A percentile compares a stretch with the other conserved stretches of the same genome.
phyloP scores from a whole-genome alignment of 495 filamentous ascomycete species.

The Penicillium mononematosum region DNA sequence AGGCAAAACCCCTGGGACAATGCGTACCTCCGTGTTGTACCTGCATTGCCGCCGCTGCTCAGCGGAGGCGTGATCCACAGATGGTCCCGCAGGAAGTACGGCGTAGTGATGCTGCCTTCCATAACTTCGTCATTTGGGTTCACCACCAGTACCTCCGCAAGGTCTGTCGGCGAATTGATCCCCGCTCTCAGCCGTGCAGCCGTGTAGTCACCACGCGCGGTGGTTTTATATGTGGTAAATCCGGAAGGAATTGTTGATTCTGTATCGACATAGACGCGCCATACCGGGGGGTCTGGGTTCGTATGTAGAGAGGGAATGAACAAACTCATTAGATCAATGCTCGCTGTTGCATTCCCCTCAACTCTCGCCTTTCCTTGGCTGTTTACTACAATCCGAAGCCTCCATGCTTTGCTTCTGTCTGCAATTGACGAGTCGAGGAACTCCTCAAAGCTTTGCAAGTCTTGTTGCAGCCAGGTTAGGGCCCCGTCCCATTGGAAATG shows the following conservation, averaged over 20 bases:
- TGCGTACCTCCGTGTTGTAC: conserved; percentile 80
- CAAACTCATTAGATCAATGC: conserved; percentile 51
- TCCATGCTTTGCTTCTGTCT: conserved; percentile 39
- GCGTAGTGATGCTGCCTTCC: conserved; percentile 81
- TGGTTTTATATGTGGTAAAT: conserved; percentile 78
- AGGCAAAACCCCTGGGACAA: conserved; percentile 61
- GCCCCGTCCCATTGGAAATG: conserved; percentile 61
- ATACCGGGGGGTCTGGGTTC: conserved; percentile 20
- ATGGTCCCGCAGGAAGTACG: conserved; percentile 66
- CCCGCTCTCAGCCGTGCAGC: conserved; percentile 56
- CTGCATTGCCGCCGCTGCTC: conserved; percentile 71
- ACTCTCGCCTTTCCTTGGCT: conserved; percentile 47
- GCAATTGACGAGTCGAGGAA: conserved; percentile 40
- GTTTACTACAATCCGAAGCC: conserved; percentile 56
- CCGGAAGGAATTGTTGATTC: conserved; percentile 51
- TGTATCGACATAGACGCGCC: conserved; percentile 58
- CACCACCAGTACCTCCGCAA: conserved; percentile 71
- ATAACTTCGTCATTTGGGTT: conserved; percentile 68
- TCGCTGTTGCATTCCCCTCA: conserved; percentile 48
- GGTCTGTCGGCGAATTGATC: conserved; percentile 51
- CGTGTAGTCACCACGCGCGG: conserved; percentile 61
- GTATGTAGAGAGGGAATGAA: conserved; percentile 45
- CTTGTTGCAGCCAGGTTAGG: conserved; percentile 31
- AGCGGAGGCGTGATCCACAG: conserved; percentile 45
- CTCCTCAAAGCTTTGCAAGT: conserved; percentile 25